Base-by-base conservation (phyloP, 768 basidiomycete species). In the Sporobolomyces phaffii region DNA sequence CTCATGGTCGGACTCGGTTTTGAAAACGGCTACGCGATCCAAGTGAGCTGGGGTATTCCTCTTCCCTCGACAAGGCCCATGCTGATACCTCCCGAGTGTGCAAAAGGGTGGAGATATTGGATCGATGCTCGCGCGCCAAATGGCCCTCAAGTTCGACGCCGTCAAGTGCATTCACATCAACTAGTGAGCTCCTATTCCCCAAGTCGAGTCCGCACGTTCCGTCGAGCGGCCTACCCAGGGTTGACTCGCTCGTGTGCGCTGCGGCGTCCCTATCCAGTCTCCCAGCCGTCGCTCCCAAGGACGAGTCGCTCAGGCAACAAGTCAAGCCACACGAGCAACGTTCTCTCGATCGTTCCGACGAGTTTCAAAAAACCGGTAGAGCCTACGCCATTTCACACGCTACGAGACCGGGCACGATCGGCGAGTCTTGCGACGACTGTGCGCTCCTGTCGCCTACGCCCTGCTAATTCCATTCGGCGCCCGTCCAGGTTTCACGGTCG, bases 1-100 rank as follows among this genome's bases (percentile, higher is more conserved):
- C 60, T 75, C 10, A 72, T 73, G 69, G 9, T 34, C 7, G 66
- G 65, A 0, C 64, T 73, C 6, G 68, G 73, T 0, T 73, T 51
- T 47, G 51, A 47, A 26, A 43, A 38, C n/a, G 53, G 51, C 13
- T 70, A 70, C 24, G 64, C 64, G 3, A 65, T 66, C 8, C 69
- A 64, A 33, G 62, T 48, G 31, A 63, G 40, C 38, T 9, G n/a
- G n/a, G n/a, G 34, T 45, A 56, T 0, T 18, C 15, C 28, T 8
- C 24, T 20, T 17, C n/a, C 18, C 20, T 48, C 20, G 31, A 33
- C 48, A 14, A 26, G 28, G 20, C 28, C 10, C 33, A 6, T 17
- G 22, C 50, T 52, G 10, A 29, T 28, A 10, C 18, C 28, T 49
- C 15, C 6, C 24, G 28, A 34, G 3, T 22, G 11, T 33, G 7